These are phyloP conservation scores for Trametes coccinea DNA, from an alignment of 768 basidiomycete genomes.

Conservation along the genomic window DNA sequence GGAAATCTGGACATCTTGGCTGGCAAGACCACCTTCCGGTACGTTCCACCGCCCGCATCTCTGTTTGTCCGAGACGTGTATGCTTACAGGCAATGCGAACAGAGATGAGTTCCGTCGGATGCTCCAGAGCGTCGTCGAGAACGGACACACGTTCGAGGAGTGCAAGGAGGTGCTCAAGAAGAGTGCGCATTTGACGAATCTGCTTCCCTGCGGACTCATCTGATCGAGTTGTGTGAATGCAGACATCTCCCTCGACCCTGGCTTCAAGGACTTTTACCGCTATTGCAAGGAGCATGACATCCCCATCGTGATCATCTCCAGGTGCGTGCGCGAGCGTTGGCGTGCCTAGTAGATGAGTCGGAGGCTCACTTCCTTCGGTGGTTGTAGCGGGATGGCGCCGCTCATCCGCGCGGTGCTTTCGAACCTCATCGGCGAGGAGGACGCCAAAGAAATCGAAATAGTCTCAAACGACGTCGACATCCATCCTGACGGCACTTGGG, in stretches of 20 bases:
- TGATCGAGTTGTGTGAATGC: slow-evolving; percentile 11
- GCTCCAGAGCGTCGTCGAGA: slow-evolving; percentile 74
- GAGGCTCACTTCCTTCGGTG: not conserved
- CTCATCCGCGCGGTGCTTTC: slow-evolving; percentile 90
- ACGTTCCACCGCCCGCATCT: slow-evolving; percentile 3
- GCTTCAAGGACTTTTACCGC: slow-evolving; percentile 84
- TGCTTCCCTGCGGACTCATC: not conserved
- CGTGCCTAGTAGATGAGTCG: not conserved
- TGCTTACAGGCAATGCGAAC: not conserved
- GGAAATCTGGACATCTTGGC: slow-evolving; percentile 73
- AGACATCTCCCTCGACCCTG: slow-evolving; percentile 87
- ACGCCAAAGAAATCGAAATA: slow-evolving; percentile 78
- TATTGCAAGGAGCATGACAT: slow-evolving; percentile 83
- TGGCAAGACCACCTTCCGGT: slow-evolving; percentile 72
- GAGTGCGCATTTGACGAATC: slow-evolving; percentile 45
- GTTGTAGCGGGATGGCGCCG: slow-evolving; percentile 84
- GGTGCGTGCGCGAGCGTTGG: slow-evolving; percentile 43
- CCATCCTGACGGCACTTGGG: slow-evolving; percentile 68
- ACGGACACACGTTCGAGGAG: slow-evolving; percentile 80
- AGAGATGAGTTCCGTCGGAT: slow-evolving; percentile 82
- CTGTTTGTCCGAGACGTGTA: not conserved
- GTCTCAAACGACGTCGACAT: slow-evolving; percentile 89
- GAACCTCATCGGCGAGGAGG: slow-evolving; percentile 72
- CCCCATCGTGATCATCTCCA: slow-evolving; percentile 92
- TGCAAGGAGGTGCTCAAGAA: slow-evolving; percentile 76